These are phyloP conservation scores for Botryosphaeria dothidea DNA, from an alignment of 2,329 filamentous ascomycete species.

Conservation along the genomic window DNA sequence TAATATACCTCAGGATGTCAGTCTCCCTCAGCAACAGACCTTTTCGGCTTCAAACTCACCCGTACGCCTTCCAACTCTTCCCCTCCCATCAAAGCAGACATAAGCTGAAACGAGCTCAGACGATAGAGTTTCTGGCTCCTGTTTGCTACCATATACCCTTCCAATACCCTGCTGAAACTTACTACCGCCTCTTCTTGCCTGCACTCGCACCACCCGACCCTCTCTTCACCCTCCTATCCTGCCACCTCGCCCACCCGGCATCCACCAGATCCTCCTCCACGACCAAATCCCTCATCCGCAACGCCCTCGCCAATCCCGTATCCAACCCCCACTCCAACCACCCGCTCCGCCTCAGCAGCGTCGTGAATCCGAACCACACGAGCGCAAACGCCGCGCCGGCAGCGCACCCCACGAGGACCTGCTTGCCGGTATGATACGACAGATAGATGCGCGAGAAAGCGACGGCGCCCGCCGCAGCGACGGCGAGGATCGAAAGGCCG, in stretches of 20 bases:
- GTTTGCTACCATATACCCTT: not conserved
- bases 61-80: no score
- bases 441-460: constrained; percentile 86
- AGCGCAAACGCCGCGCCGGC: constrained; percentile 72
- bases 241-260: constrained; percentile 93
- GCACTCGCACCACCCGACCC: constrained; percentile 22
- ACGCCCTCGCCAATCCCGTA: constrained; percentile 60
- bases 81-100: no score
- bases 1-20: no score
- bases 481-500: constrained; percentile 46
- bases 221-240: constrained; percentile 48
- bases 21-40: no score
- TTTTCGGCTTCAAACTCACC: no score
- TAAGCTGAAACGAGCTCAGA: not conserved
- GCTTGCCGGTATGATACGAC: constrained; percentile 85
- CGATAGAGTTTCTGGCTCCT: not conserved
- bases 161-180: no score
- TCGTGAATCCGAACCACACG: constrained; percentile 76
- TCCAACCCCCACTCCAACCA: constrained; percentile 73
- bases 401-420: constrained; percentile 77
- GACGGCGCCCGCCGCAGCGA: constrained; percentile 52
- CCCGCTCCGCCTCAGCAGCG: constrained; percentile 65
- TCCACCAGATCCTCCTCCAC: constrained; percentile 86
- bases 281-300: constrained; percentile 80
- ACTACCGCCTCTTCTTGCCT: constrained; percentile 25